Percentiles rank a stretch among this genome's conserved stretches.
Conservation (phyloP, 306 rosid species). For the Gynostemma pentaphyllum region DNA sequence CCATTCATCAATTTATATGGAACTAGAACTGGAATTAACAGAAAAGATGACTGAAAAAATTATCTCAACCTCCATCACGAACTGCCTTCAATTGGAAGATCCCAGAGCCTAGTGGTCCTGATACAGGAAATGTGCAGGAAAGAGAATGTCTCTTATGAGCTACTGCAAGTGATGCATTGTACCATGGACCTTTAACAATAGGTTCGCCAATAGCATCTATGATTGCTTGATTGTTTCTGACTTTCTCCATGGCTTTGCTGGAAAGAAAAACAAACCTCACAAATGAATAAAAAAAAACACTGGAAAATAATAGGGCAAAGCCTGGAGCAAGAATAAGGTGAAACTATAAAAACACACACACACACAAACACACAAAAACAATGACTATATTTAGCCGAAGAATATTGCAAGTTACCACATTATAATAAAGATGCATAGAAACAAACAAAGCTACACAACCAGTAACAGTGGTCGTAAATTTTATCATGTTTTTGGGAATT, state of each 20-base stretch:
- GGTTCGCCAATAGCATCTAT: slow-evolving; percentile 87
- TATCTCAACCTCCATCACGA: slow-evolving; percentile 63
- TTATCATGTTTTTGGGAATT: too few species aligned
- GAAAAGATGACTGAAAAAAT: not conserved
- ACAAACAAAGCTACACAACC: slow-evolving; percentile 92
- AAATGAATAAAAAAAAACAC: not conserved
- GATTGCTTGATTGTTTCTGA: slow-evolving; percentile 40
- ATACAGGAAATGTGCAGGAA: slow-evolving; percentile 81
- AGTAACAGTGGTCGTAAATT: slow-evolving; percentile 63
- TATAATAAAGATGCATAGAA: too few species aligned
- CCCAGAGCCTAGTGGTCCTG: slow-evolving; percentile 79
- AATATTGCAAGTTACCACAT: too few species aligned
- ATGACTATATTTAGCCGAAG: too few species aligned
- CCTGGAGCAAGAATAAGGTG: not conserved
- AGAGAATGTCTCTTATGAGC: slow-evolving; percentile 79
- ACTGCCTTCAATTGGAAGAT: slow-evolving; percentile 77
- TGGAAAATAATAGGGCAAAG: not conserved
- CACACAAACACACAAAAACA: slow-evolving; percentile 19
- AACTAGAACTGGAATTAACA: not conserved
- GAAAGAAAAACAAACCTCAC: not conserved
- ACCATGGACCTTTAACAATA: slow-evolving; percentile 83
- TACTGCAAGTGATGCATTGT: slow-evolving; percentile 89
- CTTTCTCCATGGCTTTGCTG: slow-evolving; percentile 92
- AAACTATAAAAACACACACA: not conserved
- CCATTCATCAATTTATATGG: not conserved